Conservation (phyloP, 2,329 filamentous ascomycete genomes). For the Cercospora janseana region DNA sequence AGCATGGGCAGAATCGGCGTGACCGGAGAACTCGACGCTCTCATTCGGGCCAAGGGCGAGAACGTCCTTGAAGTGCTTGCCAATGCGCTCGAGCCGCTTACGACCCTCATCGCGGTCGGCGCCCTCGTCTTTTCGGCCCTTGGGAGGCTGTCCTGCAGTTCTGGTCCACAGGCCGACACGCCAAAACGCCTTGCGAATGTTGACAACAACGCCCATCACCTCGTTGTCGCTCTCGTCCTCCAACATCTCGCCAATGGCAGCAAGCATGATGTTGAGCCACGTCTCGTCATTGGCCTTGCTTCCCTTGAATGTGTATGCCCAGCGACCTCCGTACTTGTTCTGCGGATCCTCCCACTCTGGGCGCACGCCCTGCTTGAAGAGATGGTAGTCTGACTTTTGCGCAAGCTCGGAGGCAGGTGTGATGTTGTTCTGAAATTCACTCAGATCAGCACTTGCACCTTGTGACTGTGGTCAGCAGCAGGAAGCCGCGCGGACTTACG, state of each 20-base stretch:
- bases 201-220: constrained; percentile 98
- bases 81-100: constrained; percentile 80
- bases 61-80: constrained; percentile 87
- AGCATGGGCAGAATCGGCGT: constrained; percentile 88
- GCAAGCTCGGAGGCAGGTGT: constrained; percentile 91
- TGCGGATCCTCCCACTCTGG: constrained; percentile 98
- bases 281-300: constrained; percentile 94
- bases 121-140: constrained; percentile 59
- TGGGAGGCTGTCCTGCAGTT: constrained; percentile 76
- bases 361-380: constrained; percentile 96
- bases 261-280: constrained; percentile 96
- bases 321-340: constrained; percentile 99
- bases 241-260: constrained; percentile 94
- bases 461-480: neutral
- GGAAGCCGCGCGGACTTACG: constrained; percentile 57
- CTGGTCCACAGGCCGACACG: constrained; percentile 97
- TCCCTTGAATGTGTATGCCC: constrained; percentile 97
- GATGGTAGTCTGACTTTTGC: constrained; percentile 97
- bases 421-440: constrained; percentile 80
- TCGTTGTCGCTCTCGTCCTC: constrained; percentile 93
- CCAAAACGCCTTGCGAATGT: constrained; percentile 97
- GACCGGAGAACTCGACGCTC: constrained; percentile 88
- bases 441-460: constrained; percentile 17
- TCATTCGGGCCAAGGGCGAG: constrained; percentile 75
- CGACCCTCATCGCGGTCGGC: constrained; percentile 68